Base-by-base conservation (phyloP, 306 rosid genomes). In the Potentilla sterilis region DNA sequence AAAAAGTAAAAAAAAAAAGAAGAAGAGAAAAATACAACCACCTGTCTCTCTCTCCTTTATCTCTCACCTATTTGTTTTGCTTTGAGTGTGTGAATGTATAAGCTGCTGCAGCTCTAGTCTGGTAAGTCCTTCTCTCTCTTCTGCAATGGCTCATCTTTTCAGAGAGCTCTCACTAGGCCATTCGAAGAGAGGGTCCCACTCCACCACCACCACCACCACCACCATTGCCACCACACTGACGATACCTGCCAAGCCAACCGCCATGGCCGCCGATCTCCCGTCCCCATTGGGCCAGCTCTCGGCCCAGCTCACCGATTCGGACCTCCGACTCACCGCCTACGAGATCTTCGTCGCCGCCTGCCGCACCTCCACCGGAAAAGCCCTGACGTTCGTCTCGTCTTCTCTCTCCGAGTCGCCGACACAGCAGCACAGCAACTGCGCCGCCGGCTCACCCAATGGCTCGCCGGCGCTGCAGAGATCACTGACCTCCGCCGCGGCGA, bases 321-420 rank as follows among this genome's bases (percentile, higher is more conserved):
- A 95, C 21, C 97, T 95, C 73, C 75, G 96, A 2, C 86, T 90
- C 72, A 92, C 90, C 28, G 93, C 99, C 11, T 95, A 81, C 88
- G 99, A 95, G 97, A 90, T 95, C 97, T 95, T 95, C 88, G 87
- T 95, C 57, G 96, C 99, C 69, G 96, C 85, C 2, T 95, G 99
- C 81, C 97, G 97, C 0, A 90, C 97, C 15, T 90, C 97, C 59
- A 75, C 97, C 32, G 97, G 97, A 0, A 92, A 92, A 82, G 83
- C 94, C 1, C 87, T 95, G 18, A 85, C 81, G 9, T 90, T 48
- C 75, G 78, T 67, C 2, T 14, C 93, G 28, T 28, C 28, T 28
- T 28, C 28, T 28, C 28, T 28, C 54, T 73, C 89, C 4, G 88
- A 83, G 44, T 90, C 96, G 18, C 88, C 88, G 4, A 79, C 49